These are phyloP conservation scores for Cyberlindnera mrakii DNA, from an alignment of 805 yeast species.

Conservation along the genomic window DNA sequence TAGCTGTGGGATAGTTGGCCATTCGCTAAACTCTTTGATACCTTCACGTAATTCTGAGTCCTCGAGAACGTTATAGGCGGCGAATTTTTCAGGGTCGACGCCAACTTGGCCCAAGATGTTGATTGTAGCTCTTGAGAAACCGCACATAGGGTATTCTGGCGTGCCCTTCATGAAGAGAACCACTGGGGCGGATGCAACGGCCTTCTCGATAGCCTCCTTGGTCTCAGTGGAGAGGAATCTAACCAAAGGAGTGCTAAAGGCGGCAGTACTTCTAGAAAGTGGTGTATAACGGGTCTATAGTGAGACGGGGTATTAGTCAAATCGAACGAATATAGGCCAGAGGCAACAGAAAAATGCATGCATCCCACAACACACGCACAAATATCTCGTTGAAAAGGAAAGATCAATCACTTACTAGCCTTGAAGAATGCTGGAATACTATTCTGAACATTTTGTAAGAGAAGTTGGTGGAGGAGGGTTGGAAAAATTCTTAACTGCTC, in stretches of 20 bases:
- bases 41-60: conserved; percentile 93
- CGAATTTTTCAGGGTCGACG: conserved; percentile 92
- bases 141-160: conserved; percentile 97
- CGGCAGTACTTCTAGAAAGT: conserved; percentile 7
- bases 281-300: conserved; percentile 5
- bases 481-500: background rate
- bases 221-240: conserved; percentile 73
- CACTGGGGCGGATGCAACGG: conserved; percentile 85
- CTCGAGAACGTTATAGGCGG: conserved; percentile 94
- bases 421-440: background rate
- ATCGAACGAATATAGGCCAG: no score
- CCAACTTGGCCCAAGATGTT: conserved; percentile 94
- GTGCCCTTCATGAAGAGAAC: conserved; percentile 98
- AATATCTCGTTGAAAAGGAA: no score
- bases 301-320: conserved; percentile 1
- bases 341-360: no score
- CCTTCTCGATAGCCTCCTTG: conserved; percentile 75
- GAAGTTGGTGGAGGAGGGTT: no score
- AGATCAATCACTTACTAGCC: background rate
- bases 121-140: conserved; percentile 92
- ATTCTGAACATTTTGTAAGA: conserved; percentile 4
- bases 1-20: conserved; percentile 99
- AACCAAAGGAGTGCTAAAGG: conserved; percentile 8
- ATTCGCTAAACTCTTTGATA: conserved; percentile 87
- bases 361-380: no score